Conservation (phyloP, 164 flowering plant genomes). For the Brasenia schreberi region DNA sequence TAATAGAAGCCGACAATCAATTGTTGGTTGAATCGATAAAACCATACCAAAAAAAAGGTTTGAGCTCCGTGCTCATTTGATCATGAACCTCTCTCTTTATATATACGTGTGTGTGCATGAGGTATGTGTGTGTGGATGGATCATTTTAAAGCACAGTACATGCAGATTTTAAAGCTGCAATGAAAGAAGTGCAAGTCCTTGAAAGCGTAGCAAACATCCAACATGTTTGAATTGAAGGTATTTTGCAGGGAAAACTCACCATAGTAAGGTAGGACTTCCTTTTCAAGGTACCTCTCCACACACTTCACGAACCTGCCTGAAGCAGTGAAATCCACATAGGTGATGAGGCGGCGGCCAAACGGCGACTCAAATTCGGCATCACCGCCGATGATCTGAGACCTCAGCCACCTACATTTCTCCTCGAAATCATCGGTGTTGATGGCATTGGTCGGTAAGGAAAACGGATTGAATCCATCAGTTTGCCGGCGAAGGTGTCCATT, state of each 20-base stretch:
- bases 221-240: no score
- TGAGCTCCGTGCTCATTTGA: no score
- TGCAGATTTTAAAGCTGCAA: no score
- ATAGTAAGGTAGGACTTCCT: slow-evolving; percentile 7
- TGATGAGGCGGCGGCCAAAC: slow-evolving; percentile 7
- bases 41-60: no score
- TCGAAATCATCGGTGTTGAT: not conserved
- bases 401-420: slow-evolving; percentile 4
- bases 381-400: slow-evolving; percentile 4
- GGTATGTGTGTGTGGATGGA: no score
- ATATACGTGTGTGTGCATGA: no score
- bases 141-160: no score
- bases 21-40: no score
- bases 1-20: no score
- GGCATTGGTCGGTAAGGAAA: not conserved
- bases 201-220: no score
- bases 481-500: not conserved
- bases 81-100: no score
- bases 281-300: slow-evolving; percentile 4
- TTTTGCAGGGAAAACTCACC: slow-evolving; percentile 1
- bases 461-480: not conserved
- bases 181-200: not conserved
- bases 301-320: slow-evolving; percentile 4
- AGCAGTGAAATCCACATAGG: slow-evolving; percentile 8
- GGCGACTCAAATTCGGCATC: slow-evolving; percentile 5